A percentile compares a stretch with the other conserved stretches of the same genome.
phyloP scores from a whole-genome alignment of 371 early-diverging fungal genomes.

The Mucor lusitanicus region DNA sequence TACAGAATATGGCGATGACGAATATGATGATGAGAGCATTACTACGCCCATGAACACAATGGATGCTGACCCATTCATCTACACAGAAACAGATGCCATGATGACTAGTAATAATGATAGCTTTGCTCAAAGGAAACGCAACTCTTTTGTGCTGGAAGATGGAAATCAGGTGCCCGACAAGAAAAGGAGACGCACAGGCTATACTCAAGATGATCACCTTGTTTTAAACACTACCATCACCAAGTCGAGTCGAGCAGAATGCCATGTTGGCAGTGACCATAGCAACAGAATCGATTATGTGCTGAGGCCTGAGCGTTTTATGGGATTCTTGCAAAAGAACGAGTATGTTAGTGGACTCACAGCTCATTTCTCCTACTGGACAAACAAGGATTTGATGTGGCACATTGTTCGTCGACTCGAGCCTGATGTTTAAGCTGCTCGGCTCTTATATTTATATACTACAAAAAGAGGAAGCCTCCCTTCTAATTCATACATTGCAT shows the following conservation, averaged over 20 bases:
- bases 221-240: constrained; percentile 2
- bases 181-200: not conserved
- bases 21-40: not conserved
- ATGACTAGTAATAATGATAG: not conserved
- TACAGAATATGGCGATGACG: constrained; percentile 6
- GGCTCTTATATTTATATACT: not conserved
- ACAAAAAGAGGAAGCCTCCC: not conserved
- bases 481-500: not conserved
- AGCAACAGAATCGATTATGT: constrained; percentile 38
- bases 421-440: not conserved
- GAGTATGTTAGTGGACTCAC: constrained; percentile 43
- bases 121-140: not conserved
- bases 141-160: not conserved
- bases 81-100: not conserved
- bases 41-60: not conserved
- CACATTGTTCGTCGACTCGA: constrained; percentile 41
- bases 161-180: not conserved
- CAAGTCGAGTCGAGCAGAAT: not conserved
- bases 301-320: constrained; percentile 41
- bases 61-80: not conserved
- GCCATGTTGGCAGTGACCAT: not conserved
- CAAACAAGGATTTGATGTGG: constrained; percentile 51
- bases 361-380: constrained; percentile 58
- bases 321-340: constrained; percentile 45
- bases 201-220: not conserved